A percentile compares a stretch with the other conserved stretches of the same genome.
Conservation (phyloP, 148 eudicot species). For the Silene conica region DNA sequence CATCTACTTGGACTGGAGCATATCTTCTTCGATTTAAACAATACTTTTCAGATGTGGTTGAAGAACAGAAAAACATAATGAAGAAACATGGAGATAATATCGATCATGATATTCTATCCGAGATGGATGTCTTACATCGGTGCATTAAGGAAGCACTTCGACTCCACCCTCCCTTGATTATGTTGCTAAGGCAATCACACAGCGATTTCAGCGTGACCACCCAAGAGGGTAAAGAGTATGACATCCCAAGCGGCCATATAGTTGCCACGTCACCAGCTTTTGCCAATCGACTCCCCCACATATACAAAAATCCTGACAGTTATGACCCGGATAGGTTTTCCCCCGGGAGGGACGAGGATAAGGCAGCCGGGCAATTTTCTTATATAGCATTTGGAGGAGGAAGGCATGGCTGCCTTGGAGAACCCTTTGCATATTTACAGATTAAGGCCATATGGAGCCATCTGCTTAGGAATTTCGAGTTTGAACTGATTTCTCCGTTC, state of each 20-base stretch:
- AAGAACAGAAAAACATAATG: constrained; percentile 63
- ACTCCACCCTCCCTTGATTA: constrained; percentile 89
- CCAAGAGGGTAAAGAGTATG: constrained; percentile 79
- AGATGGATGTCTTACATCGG: constrained; percentile 76
- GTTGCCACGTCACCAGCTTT: constrained; percentile 97
- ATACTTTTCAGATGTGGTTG: constrained; percentile 46
- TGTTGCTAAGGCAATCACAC: constrained; percentile 82
- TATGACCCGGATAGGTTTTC: constrained; percentile 84
- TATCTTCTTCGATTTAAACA: constrained; percentile 61
- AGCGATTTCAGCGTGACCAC: constrained; percentile 76
- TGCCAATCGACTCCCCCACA: constrained; percentile 80
- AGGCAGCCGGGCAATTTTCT: constrained; percentile 77
- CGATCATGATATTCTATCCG: constrained; percentile 76
- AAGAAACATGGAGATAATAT: constrained; percentile 61
- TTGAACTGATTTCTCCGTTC: constrained; percentile 85
- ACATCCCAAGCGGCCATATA: constrained; percentile 92
- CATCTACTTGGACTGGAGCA: constrained; percentile 94
- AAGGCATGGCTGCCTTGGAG: constrained; percentile 90
- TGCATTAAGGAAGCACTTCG: constrained; percentile 95
- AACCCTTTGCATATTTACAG: constrained; percentile 93
- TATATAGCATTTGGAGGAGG: constrained; percentile 93
- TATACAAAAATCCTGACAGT: constrained; percentile 66
- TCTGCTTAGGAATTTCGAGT: constrained; percentile 79
- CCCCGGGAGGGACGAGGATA: constrained; percentile 89
- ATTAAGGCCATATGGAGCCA: constrained; percentile 97